These are phyloP conservation scores for Alternaria viburni DNA, from an alignment of 2,329 filamentous ascomycete species.

Conservation along the genomic window DNA sequence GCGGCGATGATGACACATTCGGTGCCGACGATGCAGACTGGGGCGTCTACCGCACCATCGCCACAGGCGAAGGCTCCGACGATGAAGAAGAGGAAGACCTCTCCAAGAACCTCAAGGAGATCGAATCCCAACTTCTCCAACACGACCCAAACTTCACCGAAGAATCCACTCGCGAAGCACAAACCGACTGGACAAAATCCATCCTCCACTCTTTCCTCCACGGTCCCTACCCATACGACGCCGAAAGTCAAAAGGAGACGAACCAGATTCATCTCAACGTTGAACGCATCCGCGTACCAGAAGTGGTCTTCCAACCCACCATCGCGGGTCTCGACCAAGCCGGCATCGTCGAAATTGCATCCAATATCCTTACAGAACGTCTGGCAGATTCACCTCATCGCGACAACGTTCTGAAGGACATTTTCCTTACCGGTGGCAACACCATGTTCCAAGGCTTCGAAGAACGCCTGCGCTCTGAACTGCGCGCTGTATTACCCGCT, in stretches of 20 bases:
- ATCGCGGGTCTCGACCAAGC: constrained; percentile 94
- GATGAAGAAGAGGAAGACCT: constrained; percentile 95
- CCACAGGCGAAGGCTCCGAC: constrained; percentile 78
- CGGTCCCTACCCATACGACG: constrained; percentile 85
- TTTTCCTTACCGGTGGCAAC: constrained; percentile 95
- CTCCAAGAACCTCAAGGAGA: constrained; percentile 70
- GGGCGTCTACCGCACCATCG: constrained; percentile 94
- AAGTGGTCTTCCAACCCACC: constrained; percentile 89
- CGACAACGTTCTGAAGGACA: constrained; percentile 77
- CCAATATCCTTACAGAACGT: constrained; percentile 86
- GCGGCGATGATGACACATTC: constrained; percentile 93
- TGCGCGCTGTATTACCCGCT: constrained; percentile 75
- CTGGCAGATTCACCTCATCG: constrained; percentile 65
- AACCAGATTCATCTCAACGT: constrained; percentile 96
- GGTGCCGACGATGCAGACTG: constrained; percentile 97
- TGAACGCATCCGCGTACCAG: constrained; percentile 90
- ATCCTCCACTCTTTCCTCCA: constrained; percentile 88
- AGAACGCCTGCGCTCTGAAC: constrained; percentile 73
- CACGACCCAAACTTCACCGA: constrained; percentile 91
- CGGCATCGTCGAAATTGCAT: constrained; percentile 88
- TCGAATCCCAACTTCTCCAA: constrained; percentile 84
- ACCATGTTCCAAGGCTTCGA: constrained; percentile 87
- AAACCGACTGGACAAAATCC: constrained; percentile 93
- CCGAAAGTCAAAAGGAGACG: constrained; percentile 77
- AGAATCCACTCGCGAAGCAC: constrained; percentile 87